Evolutionary conservation across 108 stramenopile genomes (phyloP).

Genomic region (Cylindrotheca fusiformis): DNA sequence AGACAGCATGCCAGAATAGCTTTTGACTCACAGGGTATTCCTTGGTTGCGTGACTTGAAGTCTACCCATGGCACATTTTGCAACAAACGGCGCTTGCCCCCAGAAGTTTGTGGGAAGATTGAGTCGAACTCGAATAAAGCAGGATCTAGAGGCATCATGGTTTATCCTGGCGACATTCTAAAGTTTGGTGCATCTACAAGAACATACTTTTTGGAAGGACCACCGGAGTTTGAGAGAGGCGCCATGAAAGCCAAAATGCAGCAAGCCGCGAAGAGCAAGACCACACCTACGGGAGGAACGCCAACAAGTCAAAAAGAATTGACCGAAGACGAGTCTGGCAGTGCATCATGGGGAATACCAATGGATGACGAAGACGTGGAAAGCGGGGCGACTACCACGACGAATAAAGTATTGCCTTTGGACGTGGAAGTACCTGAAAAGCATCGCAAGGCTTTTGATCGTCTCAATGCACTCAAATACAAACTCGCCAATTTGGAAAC

Average conservation of each 20-base stretch:
- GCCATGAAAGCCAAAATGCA: conserved; percentile 11
- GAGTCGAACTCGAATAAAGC: conserved; percentile 19
- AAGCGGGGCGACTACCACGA: conserved; percentile 8
- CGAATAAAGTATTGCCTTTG: conserved; percentile 13
- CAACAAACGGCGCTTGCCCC: conserved; percentile 55
- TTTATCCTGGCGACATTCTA: conserved; percentile 73
- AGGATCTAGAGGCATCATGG: conserved; percentile 62
- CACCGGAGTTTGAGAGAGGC: conserved; percentile 51
- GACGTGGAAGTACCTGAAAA: conserved; percentile 50
- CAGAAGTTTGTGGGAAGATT: conserved; percentile 46
- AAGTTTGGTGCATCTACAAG: conserved; percentile 71
- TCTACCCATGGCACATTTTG: conserved; percentile 70
- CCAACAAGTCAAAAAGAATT: not conserved
- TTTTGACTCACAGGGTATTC: conserved; percentile 52
- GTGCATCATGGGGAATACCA: conserved; percentile 52
- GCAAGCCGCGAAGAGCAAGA: conserved; percentile 18
- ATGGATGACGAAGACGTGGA: conserved; percentile 18
- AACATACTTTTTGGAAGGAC: conserved; percentile 64
- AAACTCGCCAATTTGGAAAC: conserved; percentile 62
- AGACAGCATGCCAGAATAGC: conserved; percentile 78
- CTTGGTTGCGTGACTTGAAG: conserved; percentile 68
- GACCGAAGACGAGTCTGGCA: conserved; percentile 23
- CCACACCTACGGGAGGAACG: not conserved
- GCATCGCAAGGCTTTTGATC: conserved; percentile 51
- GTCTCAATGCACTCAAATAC: conserved; percentile 40